Evolutionary conservation across 108 stramenopile genomes (phyloP).

Genomic region (Nannochloropsis oceanica): DNA sequence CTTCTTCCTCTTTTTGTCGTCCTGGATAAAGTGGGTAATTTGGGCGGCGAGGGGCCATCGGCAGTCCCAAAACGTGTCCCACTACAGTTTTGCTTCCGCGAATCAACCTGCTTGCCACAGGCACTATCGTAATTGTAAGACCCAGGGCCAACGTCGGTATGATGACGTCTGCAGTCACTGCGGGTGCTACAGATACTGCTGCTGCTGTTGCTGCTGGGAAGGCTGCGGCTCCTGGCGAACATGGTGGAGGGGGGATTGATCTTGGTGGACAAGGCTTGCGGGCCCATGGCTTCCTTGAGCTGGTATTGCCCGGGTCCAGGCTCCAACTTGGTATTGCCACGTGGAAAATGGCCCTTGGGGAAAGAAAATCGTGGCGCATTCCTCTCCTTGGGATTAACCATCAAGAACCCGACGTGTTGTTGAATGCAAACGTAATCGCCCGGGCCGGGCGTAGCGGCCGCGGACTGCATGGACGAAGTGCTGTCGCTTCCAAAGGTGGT

Average conservation of each 20-base stretch:
- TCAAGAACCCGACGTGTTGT: background rate
- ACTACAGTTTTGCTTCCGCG: background rate
- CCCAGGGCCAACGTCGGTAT: background rate
- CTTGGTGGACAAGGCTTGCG: background rate
- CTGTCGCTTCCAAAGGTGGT: background rate
- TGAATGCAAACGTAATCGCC: background rate
- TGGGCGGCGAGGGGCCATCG: background rate
- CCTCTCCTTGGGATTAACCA: background rate
- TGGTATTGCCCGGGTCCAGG: background rate
- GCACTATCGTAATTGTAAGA: background rate
- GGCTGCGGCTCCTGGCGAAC: background rate
- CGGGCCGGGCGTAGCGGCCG: background rate
- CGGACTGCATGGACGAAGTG: background rate
- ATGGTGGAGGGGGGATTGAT: background rate
- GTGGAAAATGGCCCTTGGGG: background rate
- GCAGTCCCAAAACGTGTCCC: background rate
- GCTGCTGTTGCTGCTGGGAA: background rate
- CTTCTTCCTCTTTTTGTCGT: too few species aligned
- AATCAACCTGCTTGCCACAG: background rate
- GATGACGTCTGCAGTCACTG: background rate
- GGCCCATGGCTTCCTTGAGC: background rate
- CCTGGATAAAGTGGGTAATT: too few species aligned
- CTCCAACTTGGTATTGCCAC: background rate
- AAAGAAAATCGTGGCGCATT: background rate
- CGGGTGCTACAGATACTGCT: background rate